These are phyloP conservation scores for Malassezia psittaci DNA, from an alignment of 1,284 basidiomycete species.

Conservation along the genomic window DNA sequence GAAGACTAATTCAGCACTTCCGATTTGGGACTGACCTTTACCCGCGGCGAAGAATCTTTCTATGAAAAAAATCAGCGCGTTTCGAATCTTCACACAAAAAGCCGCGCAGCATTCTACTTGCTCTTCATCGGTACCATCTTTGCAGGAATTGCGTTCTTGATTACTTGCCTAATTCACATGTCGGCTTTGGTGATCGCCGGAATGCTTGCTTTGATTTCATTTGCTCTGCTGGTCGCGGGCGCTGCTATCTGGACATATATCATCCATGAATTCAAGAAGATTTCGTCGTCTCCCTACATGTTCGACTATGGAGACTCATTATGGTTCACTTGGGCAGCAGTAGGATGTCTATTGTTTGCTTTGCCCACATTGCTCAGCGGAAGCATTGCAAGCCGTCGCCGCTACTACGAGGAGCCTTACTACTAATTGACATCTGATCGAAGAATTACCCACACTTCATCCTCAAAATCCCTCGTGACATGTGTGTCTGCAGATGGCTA, in stretches of 20 bases:
- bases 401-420: constrained; percentile 7
- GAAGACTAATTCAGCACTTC: not conserved
- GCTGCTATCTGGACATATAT: constrained; percentile 40
- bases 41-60: not conserved
- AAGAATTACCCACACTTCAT: not conserved
- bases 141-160: constrained; percentile 33
- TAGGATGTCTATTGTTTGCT: constrained; percentile 25
- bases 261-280: constrained; percentile 22
- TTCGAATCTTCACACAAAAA: constrained; percentile 5
- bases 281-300: constrained; percentile 16
- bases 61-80: not conserved
- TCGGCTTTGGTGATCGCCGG: constrained; percentile 36
- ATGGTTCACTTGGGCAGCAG: constrained; percentile 40
- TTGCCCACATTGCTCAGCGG: constrained; percentile 15
- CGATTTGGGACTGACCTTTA: not conserved
- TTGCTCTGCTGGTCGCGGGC: constrained; percentile 28
- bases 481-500: no score
- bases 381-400: constrained; percentile 1
- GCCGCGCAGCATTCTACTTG: constrained; percentile 32
- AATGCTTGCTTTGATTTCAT: constrained; percentile 31
- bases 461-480: not conserved
- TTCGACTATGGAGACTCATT: constrained; percentile 38
- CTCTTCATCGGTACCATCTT: constrained; percentile 42
- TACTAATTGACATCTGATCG: not conserved
- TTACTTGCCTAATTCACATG: constrained; percentile 30